Base-by-base conservation (phyloP, 83 land plant genomes). In the Diphasiastrum complanatum region DNA sequence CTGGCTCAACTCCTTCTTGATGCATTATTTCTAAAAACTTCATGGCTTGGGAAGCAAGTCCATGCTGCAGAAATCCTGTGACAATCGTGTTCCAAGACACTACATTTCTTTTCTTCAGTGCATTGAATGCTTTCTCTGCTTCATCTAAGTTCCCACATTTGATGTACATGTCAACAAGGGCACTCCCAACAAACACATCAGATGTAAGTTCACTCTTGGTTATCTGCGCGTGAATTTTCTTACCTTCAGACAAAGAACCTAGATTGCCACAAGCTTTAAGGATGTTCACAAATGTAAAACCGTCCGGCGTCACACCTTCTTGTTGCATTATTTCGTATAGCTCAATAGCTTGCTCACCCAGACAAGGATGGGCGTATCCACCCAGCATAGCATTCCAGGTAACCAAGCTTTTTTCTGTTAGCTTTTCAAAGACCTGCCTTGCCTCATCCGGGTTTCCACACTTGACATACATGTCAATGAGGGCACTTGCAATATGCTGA, bases 391-490 rank as follows among this genome's bases (percentile, higher is more conserved):
- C 33, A n/a, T 36, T n/a, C 61, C 61, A 58, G n/a, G 43, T 18
- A 16, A 58, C 18, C 23, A 58, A 11, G 33, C 22, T 58, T 8
- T 41, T 4, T 5, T 58, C 22, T 19, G 61, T 10, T 20, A 16
- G n/a, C n/a, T 24, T 58, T 14, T 58, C 34, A 36, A 58, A 58
- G 22, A 58, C 5, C 5, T 19, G n/a, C 2, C 45, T 2, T 26
- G 61, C 61, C 28, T 58, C 61, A 22, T 35, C 61, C 3, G 35
- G 19, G 45, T 41, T 33, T 20, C 37, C 43, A 6, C 3, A 58
- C 18, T 58, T 58, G 14, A 20, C 61, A 58, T 58, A 33, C 61
- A 58, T 58, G 5, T 58, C 61, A 33, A 58, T 33, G 18, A 58
- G 61, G 18, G 46, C 33, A 18, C 23, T 58, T n/a, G 8, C 33